Base-by-base conservation (phyloP, 345 rosid genomes). In the Raphanus raphanistrum region DNA sequence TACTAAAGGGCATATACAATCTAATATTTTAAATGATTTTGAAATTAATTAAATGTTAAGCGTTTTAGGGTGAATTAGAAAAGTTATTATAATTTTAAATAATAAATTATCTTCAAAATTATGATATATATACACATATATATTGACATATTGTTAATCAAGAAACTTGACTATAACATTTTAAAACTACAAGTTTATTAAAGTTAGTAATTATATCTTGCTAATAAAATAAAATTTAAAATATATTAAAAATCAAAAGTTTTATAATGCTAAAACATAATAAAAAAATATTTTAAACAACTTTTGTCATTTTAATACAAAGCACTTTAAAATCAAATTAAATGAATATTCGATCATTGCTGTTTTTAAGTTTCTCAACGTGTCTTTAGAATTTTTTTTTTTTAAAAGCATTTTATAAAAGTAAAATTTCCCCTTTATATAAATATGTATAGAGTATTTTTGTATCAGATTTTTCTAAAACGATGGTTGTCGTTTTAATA, bases 401-500 rank as follows among this genome's bases (percentile, higher is more conserved):
- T 21, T 21, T 21, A 21, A 21, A 21, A 21, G 21, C 21, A 21
- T 21, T 21, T 21, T 21, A 21, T 21, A 21, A 21, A 21, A 21
- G 21, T 21, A 21, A 21, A 21, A 21, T 21, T 21, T 21, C 21
- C 21, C 21, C 21, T 21, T 21, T 21, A 21, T 21, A 21, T 21
- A 21, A 21, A 21, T 21, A 21, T 21, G 21, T 21, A 21, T 21
- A 21, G 21, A 21, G 21, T 21, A 21, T 21, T 21, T 21, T 21
- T 21, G 21, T 21, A 21, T 21, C 21, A 21, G 21, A 21, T 21
- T 21, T 71, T 66, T 72, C 66, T 43, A 63, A 66, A 66, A 71
- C 54, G 72, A 72, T 78, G 63, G 73, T 66, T 78, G 77, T 78
- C 81, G 68, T 78, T 58, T 48, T 43, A 45, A 45, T 65, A 71